These are phyloP conservation scores for Lentinula detonsa DNA, from an alignment of 768 basidiomycete species.

Conservation along the genomic window DNA sequence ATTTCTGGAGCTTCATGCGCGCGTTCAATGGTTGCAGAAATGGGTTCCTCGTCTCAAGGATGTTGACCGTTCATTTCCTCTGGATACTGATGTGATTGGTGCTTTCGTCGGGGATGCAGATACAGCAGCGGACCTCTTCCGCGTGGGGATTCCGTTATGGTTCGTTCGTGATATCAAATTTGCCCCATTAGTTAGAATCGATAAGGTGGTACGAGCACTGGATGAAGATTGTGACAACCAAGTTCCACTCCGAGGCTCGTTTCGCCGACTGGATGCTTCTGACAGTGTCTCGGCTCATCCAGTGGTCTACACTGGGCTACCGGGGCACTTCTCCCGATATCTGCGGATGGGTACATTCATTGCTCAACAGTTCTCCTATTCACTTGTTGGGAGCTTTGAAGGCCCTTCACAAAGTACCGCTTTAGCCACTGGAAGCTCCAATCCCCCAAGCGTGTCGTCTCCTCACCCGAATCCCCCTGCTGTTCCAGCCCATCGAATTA, in stretches of 20 bases:
- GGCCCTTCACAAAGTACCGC: too few relatives aligned
- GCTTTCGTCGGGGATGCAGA: not conserved
- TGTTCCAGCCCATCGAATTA: too few relatives aligned
- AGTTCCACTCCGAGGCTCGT: not conserved
- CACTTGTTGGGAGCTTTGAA: not conserved
- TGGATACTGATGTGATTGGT: not conserved
- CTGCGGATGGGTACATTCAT: not conserved
- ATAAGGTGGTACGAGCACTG: not conserved
- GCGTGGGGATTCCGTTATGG: not conserved
- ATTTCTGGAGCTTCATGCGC: not conserved
- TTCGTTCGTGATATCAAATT: not conserved
- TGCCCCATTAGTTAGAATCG: not conserved
- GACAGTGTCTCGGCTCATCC: not conserved
- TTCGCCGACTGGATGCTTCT: not conserved
- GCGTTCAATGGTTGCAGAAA: not conserved
- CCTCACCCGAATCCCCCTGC: too few relatives aligned
- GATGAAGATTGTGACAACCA: not conserved
- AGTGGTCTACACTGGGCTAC: not conserved
- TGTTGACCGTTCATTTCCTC: not conserved
- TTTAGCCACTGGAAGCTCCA: too few relatives aligned
- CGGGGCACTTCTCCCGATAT: not conserved
- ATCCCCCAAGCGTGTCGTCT: too few relatives aligned
- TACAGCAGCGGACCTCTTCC: not conserved
- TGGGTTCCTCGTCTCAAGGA: not conserved
- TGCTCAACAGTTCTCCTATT: not conserved